Conservation (phyloP, 2,329 filamentous ascomycete species). For the Septoria linicola region DNA sequence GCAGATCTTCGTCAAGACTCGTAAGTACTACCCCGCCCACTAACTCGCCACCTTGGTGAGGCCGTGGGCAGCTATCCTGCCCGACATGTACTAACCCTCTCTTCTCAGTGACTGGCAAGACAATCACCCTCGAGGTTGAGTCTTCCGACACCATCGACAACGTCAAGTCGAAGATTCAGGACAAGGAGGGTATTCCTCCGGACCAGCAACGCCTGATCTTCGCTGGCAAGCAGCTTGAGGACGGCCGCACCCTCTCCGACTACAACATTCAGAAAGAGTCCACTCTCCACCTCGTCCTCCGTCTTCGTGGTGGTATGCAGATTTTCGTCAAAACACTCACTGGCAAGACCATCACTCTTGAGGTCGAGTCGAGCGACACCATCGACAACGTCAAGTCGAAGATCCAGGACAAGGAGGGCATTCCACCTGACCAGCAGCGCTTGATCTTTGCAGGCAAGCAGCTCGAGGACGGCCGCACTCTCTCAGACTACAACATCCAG, state of each 20-base stretch:
- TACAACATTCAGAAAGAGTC: constrained; percentile 87
- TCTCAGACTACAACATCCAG: constrained; percentile 99
- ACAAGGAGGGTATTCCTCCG: constrained; percentile 95
- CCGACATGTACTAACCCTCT: constrained; percentile 36
- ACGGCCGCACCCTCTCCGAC: constrained; percentile 83
- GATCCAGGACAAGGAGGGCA: constrained; percentile 99
- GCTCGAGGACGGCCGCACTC: constrained; percentile 95
- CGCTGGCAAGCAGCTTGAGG: constrained; percentile 93
- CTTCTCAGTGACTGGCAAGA: constrained; percentile 62
- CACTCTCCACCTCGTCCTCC: constrained; percentile 64
- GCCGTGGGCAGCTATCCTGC: not conserved
- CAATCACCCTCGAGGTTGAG: constrained; percentile 67
- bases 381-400: constrained; percentile 99
- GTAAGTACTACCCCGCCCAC: constrained; percentile 57
- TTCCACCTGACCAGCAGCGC: constrained; percentile 96
- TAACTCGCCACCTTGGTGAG: constrained; percentile 20
- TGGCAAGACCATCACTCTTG: constrained; percentile 99
- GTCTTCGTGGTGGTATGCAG: constrained; percentile 66
- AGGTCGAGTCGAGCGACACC: constrained; percentile 98
- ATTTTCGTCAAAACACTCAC: constrained; percentile 99
- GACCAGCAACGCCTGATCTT: constrained; percentile 97
- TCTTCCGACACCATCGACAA: constrained; percentile 89
- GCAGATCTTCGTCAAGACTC: constrained; percentile 99
- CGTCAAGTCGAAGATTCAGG: constrained; percentile 95
- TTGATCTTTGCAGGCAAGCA: constrained; percentile 99